Base-by-base conservation (phyloP, 2,329 filamentous ascomycete species). In the Penicillium fuscoglaucum region DNA sequence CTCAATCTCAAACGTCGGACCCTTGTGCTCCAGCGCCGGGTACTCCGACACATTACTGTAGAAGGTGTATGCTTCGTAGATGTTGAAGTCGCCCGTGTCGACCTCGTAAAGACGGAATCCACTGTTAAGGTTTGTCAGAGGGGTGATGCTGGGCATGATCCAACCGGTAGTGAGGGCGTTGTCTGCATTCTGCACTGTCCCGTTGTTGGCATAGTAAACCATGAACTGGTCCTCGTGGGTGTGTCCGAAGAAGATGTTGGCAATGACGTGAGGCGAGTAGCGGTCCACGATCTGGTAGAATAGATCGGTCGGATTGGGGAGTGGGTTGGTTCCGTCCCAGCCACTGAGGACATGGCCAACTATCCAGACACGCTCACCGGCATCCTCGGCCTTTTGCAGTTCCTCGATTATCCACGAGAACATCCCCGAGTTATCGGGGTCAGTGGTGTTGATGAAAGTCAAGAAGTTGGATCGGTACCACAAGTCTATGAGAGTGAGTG, bases 271-370 rank as follows among this genome's bases (percentile, higher is more conserved):
- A 0, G 82, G 81, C 1, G 78, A 80, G 67, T 83, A 84, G 13
- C 82, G 78, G 56, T 82, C 81, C 12, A 84, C 69, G 49, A 83
- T 83, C 63, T 82, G 79, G 61, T 82, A 83, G 75, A 84, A 79
- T 40, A 85, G 75, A 63, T 84, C 77, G 1, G 76, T 79, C 0
- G 83, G 84, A 53, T 83, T 83, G 5, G 80, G 78, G 7, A 83
- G 68, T 3, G 82, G 79, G 57, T 85, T 84, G 3, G 70, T 70
- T 28, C 83, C 83, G 65, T 84, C 82, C 80, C 82, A 85, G 8
- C 83, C 83, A 26, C 77, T 79, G 9, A 83, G 76, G 13, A 85
- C 82, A 53, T 84, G 82, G 6, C 79, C 82, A 7, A 83, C 66
- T 6, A 84, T 76, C 82, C 82, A 84, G 29, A 83, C 82, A 10